Percentiles rank a stretch among this genome's conserved stretches.
Conservation (phyloP, 2,329 filamentous ascomycete genomes). For the Aureobasidium sp. region DNA sequence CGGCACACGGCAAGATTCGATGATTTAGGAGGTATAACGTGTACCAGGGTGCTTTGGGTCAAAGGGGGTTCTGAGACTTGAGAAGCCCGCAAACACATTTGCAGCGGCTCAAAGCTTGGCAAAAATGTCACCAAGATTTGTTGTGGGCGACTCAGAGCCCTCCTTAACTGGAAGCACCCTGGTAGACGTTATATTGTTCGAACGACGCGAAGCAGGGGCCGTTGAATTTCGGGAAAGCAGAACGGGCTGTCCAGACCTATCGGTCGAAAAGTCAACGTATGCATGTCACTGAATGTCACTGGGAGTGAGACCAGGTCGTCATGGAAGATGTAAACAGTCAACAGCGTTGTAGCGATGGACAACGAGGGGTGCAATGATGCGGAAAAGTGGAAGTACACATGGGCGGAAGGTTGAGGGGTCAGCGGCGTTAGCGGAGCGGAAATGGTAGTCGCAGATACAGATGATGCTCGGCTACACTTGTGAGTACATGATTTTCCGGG, state of each 20-base stretch:
- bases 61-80: no score
- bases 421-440: background rate
- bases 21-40: background rate
- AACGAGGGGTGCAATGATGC: background rate
- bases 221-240: background rate
- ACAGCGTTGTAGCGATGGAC: background rate
- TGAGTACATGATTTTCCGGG: no score
- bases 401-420: background rate
- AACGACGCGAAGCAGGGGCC: background rate
- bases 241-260: background rate
- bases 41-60: no score
- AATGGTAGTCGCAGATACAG: no score
- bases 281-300: background rate
- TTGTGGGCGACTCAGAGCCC: no score
- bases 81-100: no score
- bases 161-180: no score
- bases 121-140: no score
- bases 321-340: background rate
- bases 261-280: background rate
- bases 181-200: background rate
- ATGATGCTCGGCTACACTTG: no score
- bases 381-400: no score
- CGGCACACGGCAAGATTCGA: background rate
- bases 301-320: background rate
- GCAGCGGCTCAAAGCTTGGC: no score